Evolutionary conservation across 495 filamentous ascomycete species (phyloP).

Genomic region (Aspergillus steynii): DNA sequence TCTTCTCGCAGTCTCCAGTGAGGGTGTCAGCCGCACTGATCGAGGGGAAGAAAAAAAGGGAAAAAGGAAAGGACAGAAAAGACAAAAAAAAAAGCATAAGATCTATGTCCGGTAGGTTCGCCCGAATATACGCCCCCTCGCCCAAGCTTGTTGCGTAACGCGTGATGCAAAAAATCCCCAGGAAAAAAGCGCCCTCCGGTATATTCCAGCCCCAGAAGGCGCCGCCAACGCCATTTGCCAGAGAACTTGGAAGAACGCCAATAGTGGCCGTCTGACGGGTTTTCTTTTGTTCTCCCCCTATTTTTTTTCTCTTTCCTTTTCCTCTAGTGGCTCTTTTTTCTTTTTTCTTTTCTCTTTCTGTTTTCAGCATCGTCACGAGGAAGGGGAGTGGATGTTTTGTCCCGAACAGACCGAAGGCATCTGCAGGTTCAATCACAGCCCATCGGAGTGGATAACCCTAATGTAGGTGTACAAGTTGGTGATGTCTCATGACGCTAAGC

Average conservation of each 20-base stretch:
- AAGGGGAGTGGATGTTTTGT: background rate
- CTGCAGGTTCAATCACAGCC: background rate
- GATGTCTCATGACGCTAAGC: background rate
- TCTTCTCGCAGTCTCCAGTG: background rate
- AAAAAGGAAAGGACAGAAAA: background rate
- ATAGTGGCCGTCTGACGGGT: background rate
- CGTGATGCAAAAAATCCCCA: background rate
- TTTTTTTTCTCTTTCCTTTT: background rate
- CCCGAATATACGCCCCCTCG: background rate
- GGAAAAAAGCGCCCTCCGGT: background rate
- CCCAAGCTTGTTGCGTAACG: background rate
- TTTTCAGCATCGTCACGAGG: background rate
- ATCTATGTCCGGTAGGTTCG: background rate
- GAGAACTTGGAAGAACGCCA: background rate
- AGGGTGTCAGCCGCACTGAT: background rate
- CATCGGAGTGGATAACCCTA: background rate
- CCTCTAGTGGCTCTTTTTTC: slow-evolving; percentile 9
- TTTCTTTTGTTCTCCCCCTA: background rate
- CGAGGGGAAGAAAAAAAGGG: background rate
- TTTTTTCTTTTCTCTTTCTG: slow-evolving; percentile 2
- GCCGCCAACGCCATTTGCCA: too few relatives aligned
- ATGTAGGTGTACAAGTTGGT: background rate
- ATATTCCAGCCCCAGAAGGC: background rate
- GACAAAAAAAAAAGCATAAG: background rate
- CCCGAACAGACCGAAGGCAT: background rate